A percentile compares a stretch with the other conserved stretches of the same genome.
phyloP scores from a whole-genome alignment of 2,329 filamentous ascomycete genomes.

The Clonostachys byssicola region DNA sequence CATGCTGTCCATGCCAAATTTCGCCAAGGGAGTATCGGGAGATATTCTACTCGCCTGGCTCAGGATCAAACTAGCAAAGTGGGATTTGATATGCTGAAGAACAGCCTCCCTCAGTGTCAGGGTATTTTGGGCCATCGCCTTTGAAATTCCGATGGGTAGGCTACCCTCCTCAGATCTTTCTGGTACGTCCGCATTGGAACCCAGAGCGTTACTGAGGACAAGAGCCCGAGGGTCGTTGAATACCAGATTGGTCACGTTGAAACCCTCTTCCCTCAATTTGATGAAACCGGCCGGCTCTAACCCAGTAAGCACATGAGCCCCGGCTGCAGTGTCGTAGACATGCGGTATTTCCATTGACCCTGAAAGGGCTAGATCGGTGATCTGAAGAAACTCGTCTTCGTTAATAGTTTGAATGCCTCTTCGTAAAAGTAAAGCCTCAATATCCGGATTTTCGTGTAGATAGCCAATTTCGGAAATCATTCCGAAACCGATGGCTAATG shows the following conservation, averaged over 20 bases:
- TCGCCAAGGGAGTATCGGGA: constrained; percentile 13
- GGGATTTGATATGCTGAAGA: no score
- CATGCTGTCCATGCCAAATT: constrained; percentile 35
- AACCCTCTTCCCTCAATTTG: constrained; percentile 10
- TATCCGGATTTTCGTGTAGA: constrained; percentile 24
- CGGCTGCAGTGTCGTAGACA: constrained; percentile 2
- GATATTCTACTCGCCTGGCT: constrained; percentile 17
- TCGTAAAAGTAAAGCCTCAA: constrained; percentile 25
- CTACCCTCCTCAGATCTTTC: no score
- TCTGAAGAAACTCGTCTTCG: constrained; percentile 20
- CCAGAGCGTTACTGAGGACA: no score
- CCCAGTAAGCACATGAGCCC: constrained; percentile 14
- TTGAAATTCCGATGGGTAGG: no score
- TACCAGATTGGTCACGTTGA: constrained; percentile 3
- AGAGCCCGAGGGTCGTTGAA: neutral
- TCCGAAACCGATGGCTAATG: constrained; percentile 19
- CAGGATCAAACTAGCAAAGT: constrained; percentile 14
- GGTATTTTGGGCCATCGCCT: no score
- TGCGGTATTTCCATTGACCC: constrained; percentile 1
- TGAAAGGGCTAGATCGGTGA: constrained; percentile 15
- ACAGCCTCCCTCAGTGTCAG: no score
- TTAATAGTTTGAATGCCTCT: constrained; percentile 26
- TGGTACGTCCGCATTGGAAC: no score
- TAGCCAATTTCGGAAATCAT: constrained; percentile 30
- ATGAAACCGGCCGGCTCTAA: constrained; percentile 12